Conservation (phyloP, 2,329 filamentous ascomycete genomes). For the Aureobasidium pullulans region DNA sequence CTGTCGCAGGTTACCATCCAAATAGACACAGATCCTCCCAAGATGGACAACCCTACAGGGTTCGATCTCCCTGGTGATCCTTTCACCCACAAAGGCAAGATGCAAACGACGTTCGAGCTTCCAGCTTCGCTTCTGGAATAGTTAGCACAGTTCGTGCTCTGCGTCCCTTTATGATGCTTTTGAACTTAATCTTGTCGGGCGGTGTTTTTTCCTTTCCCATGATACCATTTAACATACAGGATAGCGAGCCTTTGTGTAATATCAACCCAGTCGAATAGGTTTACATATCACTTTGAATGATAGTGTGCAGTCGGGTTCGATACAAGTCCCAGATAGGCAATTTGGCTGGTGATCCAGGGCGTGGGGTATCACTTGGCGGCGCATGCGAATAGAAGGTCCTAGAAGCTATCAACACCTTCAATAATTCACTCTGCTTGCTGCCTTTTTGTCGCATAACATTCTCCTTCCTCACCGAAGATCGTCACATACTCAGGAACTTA, state of each 20-base stretch:
- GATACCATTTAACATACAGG: conserved; percentile 3
- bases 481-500: background rate
- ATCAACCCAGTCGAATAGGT: background rate
- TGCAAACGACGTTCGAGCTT: conserved; percentile 28
- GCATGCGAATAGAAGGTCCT: conserved; percentile 4
- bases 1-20: conserved; percentile 39
- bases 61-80: conserved; percentile 22
- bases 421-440: background rate
- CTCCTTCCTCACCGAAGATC: background rate
- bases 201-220: background rate
- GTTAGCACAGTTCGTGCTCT: background rate
- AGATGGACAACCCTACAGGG: conserved; percentile 28
- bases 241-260: background rate
- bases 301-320: background rate
- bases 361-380: background rate
- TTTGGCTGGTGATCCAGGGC: background rate
- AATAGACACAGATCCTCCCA: conserved; percentile 41
- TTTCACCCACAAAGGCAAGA: conserved; percentile 25
- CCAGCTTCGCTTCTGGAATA: conserved; percentile 30
- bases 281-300: no score
- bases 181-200: background rate
- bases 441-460: background rate
- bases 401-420: conserved; percentile 7
- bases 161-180: background rate
- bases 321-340: background rate